phyloP scores from a whole-genome alignment of 2,329 filamentous ascomycete species.

The Fusarium anthophilum region DNA sequence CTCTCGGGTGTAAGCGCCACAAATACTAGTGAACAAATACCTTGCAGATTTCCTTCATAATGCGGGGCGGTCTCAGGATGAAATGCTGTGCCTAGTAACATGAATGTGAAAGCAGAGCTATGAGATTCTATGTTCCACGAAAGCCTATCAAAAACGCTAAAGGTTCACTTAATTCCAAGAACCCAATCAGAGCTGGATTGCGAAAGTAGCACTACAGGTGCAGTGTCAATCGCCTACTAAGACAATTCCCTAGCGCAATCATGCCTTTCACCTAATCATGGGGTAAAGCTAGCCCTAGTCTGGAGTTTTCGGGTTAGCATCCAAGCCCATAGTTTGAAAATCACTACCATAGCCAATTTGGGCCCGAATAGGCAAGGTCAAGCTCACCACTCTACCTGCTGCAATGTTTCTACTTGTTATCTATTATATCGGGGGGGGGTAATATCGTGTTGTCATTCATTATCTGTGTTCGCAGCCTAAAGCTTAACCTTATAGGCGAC shows the following conservation, averaged over 20 bases:
- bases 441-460: no score
- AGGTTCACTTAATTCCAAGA: not conserved
- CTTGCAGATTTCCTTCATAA: not conserved
- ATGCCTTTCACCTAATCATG: not conserved
- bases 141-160: not conserved
- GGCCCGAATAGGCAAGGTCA: not conserved
- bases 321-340: not conserved
- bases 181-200: not conserved
- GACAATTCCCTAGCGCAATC: not conserved
- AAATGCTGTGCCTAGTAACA: not conserved
- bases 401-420: not conserved
- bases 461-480: no score
- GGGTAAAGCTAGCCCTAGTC: not conserved
- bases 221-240: not conserved
- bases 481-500: no score
- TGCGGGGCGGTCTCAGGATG: not conserved
- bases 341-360: not conserved
- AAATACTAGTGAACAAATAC: not conserved
- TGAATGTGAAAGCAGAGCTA: not conserved
- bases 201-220: not conserved
- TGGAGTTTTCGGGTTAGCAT: not conserved
- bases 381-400: no score
- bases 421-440: not conserved
- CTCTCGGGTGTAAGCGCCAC: not conserved
- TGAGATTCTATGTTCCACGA: not conserved